A percentile compares a stretch with the other conserved stretches of the same genome.
Conservation (phyloP, 768 basidiomycete genomes). For the Multifurca ochricompacta region DNA sequence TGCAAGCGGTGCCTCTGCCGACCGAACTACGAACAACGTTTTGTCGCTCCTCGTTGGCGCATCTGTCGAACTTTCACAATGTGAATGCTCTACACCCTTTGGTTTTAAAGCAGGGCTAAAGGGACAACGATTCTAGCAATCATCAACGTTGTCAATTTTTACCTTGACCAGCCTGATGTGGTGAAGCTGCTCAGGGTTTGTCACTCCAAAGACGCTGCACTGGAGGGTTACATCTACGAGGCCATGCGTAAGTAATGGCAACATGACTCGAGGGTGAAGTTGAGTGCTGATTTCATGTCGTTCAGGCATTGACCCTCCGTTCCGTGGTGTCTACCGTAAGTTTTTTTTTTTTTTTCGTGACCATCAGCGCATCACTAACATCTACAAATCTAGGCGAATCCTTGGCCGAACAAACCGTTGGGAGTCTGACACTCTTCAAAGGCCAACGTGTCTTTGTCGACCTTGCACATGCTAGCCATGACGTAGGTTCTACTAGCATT, state of each 20-base stretch:
- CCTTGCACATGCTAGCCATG: conserved; percentile 44
- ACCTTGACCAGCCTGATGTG: conserved; percentile 38
- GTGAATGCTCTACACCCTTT: conserved; percentile 29
- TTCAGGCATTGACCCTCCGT: conserved; percentile 63
- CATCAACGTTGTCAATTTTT: conserved; percentile 58
- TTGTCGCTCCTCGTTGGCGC: conserved; percentile 63
- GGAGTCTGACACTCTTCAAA: conserved; percentile 36
- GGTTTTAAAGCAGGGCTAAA: not conserved
- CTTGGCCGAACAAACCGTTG: conserved; percentile 37
- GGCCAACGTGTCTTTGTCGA: conserved; percentile 56
- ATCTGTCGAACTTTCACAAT: conserved; percentile 62
- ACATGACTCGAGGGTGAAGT: not conserved
- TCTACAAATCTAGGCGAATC: conserved; percentile 38
- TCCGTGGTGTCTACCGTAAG: conserved; percentile 62
- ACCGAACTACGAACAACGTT: conserved; percentile 60
- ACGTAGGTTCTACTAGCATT: conserved; percentile 32
- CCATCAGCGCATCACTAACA: not conserved
- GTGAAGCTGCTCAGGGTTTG: conserved; percentile 31
- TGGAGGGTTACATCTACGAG: conserved; percentile 58
- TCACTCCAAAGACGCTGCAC: conserved; percentile 30
- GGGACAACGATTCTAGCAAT: conserved; percentile 35
- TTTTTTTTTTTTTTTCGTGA: conserved; percentile 5
- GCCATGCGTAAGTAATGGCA: conserved; percentile 59
- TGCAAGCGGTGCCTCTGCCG: conserved; percentile 46
- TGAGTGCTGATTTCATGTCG: conserved; percentile 8